Evolutionary conservation across 371 early-diverging fungal species (phyloP).

Genomic region (Coemansia sp.): DNA sequence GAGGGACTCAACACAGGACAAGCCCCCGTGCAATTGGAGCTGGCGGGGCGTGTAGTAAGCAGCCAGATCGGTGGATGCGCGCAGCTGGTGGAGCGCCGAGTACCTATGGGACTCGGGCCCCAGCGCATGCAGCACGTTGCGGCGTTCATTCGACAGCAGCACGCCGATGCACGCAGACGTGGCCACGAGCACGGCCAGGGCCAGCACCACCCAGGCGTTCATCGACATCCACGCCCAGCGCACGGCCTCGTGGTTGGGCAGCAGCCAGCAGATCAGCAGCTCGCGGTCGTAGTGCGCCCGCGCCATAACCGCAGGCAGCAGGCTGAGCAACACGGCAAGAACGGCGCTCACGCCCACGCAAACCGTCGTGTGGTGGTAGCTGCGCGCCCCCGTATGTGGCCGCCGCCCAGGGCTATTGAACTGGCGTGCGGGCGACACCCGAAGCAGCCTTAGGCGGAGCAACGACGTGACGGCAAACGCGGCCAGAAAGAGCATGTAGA

Average conservation of each 20-base stretch:
- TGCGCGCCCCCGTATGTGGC: neutral
- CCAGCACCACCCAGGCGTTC: slow-evolving; percentile 33
- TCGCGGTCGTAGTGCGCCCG: slow-evolving; percentile 19
- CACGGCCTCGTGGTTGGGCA: slow-evolving; percentile 5
- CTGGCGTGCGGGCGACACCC: neutral
- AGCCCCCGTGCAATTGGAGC: no score
- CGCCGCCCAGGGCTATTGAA: neutral
- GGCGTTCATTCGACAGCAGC: slow-evolving; percentile 38
- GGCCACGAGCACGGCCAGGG: slow-evolving; percentile 25
- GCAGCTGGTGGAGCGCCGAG: no score
- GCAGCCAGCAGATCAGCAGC: slow-evolving; percentile 31
- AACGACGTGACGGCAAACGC: slow-evolving; percentile 34
- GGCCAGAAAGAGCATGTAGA: slow-evolving; percentile 35
- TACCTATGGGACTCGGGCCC: neutral
- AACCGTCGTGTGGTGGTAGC: neutral
- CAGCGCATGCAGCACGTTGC: slow-evolving; percentile 24
- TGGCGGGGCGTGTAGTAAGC: no score
- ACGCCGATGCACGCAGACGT: slow-evolving; percentile 29
- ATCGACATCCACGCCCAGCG: slow-evolving; percentile 47
- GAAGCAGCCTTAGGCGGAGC: slow-evolving; percentile 24
- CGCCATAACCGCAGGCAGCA: slow-evolving; percentile 36
- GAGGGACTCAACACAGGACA: no score
- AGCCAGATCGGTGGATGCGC: no score
- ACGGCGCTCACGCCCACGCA: neutral
- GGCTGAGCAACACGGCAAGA: slow-evolving; percentile 23